Conservation (phyloP, 2,329 filamentous ascomycete species). For the Ophiobolus disseminans region DNA sequence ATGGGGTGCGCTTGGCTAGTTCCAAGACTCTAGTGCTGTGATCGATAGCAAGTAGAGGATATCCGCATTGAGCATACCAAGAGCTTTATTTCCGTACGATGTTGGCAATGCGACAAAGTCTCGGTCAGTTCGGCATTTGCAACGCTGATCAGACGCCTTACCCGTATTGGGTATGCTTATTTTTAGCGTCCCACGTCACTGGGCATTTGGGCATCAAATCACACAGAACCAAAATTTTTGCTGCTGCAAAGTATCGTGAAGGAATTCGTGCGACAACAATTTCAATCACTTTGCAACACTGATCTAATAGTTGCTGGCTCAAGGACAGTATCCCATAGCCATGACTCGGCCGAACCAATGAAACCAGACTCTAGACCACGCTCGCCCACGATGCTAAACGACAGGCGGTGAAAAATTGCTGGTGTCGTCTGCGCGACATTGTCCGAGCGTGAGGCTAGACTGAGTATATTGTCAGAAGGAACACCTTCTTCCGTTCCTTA, state of each 20-base stretch:
- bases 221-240: slow-evolving; percentile 1
- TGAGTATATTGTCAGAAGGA: slow-evolving; percentile 20
- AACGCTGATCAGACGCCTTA: not conserved
- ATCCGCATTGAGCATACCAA: slow-evolving; percentile 10
- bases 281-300: too few species aligned
- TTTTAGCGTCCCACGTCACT: not conserved
- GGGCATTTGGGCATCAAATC: too few species aligned
- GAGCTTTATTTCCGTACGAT: not conserved
- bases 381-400: slow-evolving; percentile 30
- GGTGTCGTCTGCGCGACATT: slow-evolving; percentile 20
- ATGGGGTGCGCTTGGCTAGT: slow-evolving; percentile 8
- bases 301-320: too few species aligned
- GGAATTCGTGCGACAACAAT: too few species aligned
- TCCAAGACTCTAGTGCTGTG: slow-evolving; percentile 8
- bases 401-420: slow-evolving; percentile 44
- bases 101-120: not conserved
- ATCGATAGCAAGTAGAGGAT: slow-evolving; percentile 1
- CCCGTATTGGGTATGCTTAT: not conserved
- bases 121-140: not conserved
- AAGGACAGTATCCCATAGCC: too few species aligned
- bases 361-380: not conserved
- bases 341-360: not conserved
- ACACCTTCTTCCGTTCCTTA: slow-evolving; percentile 18
- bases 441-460: slow-evolving; percentile 41
- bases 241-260: too few species aligned